Conservation (phyloP, 2,329 filamentous ascomycete species). For the Anthostomella pinea region DNA sequence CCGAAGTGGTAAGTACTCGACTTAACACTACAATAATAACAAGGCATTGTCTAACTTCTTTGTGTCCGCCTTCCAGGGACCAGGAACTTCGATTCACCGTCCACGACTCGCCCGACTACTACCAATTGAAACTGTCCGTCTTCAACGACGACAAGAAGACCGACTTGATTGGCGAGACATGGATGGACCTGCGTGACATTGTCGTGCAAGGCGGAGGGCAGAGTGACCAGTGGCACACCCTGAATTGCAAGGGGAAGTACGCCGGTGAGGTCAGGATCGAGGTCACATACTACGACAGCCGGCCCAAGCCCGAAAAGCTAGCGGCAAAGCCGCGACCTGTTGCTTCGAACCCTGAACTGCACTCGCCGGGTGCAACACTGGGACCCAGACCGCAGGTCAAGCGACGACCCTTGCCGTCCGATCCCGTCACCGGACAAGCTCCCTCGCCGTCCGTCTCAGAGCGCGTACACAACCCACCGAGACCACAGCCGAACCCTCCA, state of each 20-base stretch:
- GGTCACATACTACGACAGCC: conserved; percentile 90
- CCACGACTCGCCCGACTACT: conserved; percentile 95
- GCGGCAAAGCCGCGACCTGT: conserved; percentile 51
- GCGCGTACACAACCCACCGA: conserved; percentile 45
- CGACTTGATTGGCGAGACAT: conserved; percentile 91
- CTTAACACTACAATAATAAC: background rate
- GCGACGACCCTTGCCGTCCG: conserved; percentile 77
- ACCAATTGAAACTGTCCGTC: conserved; percentile 88
- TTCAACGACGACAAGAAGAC: conserved; percentile 99
- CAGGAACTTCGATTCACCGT: conserved; percentile 95
- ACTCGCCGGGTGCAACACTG: conserved; percentile 20
- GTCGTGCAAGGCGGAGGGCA: conserved; percentile 87
- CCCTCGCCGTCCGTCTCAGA: conserved; percentile 40
- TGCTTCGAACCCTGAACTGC: conserved; percentile 33
- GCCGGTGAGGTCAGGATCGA: conserved; percentile 93
- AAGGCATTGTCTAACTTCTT: conserved; percentile 15
- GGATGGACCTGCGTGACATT: conserved; percentile 79
- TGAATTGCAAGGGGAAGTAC: conserved; percentile 90
- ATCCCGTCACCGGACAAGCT: conserved; percentile 62
- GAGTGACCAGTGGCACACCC: conserved; percentile 84
- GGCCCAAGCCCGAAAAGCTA: conserved; percentile 75
- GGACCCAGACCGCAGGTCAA: conserved; percentile 66
- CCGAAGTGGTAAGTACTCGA: conserved; percentile 74
- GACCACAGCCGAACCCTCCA: conserved; percentile 44
- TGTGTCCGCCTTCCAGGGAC: conserved; percentile 66